phyloP scores from a whole-genome alignment of 441 rosid species.

The Gossypium gossypioides region DNA sequence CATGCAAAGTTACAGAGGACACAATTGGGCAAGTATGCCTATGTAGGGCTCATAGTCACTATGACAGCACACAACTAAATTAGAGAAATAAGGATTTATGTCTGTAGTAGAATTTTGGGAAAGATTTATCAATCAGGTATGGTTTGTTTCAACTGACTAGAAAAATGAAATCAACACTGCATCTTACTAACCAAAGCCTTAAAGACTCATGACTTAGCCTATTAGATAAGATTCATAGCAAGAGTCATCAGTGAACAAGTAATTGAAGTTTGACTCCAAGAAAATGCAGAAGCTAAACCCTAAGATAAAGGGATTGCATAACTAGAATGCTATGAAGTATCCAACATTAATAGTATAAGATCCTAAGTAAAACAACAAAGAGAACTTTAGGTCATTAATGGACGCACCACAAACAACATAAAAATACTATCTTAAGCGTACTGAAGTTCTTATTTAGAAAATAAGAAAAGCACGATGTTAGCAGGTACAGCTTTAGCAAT shows the following conservation, averaged over 20 bases:
- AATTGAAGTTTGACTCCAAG: not conserved
- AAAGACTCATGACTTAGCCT: not conserved
- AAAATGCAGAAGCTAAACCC: not conserved
- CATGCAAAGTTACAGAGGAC: not conserved
- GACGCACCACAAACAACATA: not conserved
- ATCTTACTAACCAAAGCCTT: not conserved
- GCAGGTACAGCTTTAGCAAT: not conserved
- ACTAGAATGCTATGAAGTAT: not conserved
- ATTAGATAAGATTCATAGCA: not conserved
- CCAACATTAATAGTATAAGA: not conserved
- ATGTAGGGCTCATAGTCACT: not conserved
- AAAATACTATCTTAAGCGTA: not conserved
- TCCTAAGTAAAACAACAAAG: not conserved
- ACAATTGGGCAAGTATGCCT: not conserved
- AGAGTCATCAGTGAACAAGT: not conserved
- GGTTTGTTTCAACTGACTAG: not conserved
- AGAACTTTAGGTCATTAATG: not conserved
- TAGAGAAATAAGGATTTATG: not conserved
- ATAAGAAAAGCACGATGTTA: not conserved
- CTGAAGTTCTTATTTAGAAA: not conserved
- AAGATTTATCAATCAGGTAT: not conserved
- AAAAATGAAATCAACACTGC: slow-evolving; percentile 7
- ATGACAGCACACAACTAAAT: not conserved
- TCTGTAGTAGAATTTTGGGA: not conserved
- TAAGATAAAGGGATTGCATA: not conserved